Evolutionary conservation across 768 basidiomycete genomes (phyloP).

Genomic region (Suillus tomentosus): DNA sequence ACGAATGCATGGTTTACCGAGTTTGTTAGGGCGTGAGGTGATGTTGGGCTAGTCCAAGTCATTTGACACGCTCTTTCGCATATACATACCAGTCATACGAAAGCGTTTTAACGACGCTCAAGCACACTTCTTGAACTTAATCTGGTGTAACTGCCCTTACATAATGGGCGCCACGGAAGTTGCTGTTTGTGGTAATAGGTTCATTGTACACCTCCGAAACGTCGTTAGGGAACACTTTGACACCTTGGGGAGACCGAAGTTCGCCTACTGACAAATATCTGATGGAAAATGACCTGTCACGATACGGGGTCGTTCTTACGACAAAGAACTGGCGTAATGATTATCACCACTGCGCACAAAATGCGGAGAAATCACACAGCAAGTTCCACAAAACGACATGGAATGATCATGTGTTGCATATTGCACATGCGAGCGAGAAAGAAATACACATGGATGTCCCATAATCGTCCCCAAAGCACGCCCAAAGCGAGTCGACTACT

Average conservation of each 20-base stretch:
- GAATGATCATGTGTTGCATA: conserved; percentile 22
- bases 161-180: neutral
- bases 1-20: conserved; percentile 16
- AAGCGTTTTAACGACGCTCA: too few relatives aligned
- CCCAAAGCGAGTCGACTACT: conserved; percentile 53
- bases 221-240: neutral
- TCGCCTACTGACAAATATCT: neutral
- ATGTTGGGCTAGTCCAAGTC: neutral
- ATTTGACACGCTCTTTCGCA: conserved; percentile 8
- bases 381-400: conserved; percentile 2
- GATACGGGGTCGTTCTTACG: neutral
- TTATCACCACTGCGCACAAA: neutral
- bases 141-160: too few relatives aligned
- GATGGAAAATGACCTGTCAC: neutral
- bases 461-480: conserved; percentile 12
- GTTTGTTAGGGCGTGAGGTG: neutral
- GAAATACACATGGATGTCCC: conserved; percentile 24
- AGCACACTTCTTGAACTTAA: too few relatives aligned
- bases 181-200: neutral
- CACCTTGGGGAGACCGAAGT: neutral
- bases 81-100: conserved; percentile 1
- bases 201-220: too few relatives aligned
- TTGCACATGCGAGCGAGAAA: conserved; percentile 22
- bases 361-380: conserved; percentile 7
- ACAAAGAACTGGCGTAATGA: neutral